Evolutionary conservation across 2,329 filamentous ascomycete genomes (phyloP), one percentile per base, ranked within the genome.

Genomic region (Pestalotiopsis sp.): DNA sequence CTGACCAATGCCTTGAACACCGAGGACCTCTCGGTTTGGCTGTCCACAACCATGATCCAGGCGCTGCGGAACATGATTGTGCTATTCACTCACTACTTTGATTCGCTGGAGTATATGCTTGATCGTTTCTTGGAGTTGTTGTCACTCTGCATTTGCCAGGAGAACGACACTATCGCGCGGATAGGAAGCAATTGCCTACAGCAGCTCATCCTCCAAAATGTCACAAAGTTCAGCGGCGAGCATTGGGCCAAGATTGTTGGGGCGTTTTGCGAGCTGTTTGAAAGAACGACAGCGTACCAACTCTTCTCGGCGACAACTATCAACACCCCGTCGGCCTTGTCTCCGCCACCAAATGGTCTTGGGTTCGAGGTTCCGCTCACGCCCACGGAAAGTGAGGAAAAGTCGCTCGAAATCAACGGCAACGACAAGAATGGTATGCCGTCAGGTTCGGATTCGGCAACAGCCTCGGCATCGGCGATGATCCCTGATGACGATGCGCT

Each of bases 31-130:
- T 98, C 96, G 0, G 96, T 99, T 2, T 99, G 96, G 96, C 86
- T 99, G 27, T 98, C 96, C 0, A 99, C 96, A 0, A 99, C 96
- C 9, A 98, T 99, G 93, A 99, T 99, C 55, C 96, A 99, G 79
- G 96, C 96, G 2, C 84, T 99, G 67, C 91, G 96, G 69, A 98
- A 98, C 81, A 97, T 99, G 93, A 98, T 99, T 75, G 95, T 94
- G 0, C 88, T 99, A 27, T 99, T 99, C 80, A 99, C 97, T 0
- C 97, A 99, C 81, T 99, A 98, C 81, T 99, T 99, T 72, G 93
- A 97, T 69, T 91, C 94, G 0, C 84, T 99, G 11, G 94, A 98
- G 81, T 97, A 97, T 78, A 99, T 99, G 96, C 88, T 99, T 20
- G 94, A 98, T 79, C 88, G 96, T n/a, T 98, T 99, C 79, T 83